phyloP scores from a whole-genome alignment of 148 eudicot species.

The Beta vulgaris region DNA sequence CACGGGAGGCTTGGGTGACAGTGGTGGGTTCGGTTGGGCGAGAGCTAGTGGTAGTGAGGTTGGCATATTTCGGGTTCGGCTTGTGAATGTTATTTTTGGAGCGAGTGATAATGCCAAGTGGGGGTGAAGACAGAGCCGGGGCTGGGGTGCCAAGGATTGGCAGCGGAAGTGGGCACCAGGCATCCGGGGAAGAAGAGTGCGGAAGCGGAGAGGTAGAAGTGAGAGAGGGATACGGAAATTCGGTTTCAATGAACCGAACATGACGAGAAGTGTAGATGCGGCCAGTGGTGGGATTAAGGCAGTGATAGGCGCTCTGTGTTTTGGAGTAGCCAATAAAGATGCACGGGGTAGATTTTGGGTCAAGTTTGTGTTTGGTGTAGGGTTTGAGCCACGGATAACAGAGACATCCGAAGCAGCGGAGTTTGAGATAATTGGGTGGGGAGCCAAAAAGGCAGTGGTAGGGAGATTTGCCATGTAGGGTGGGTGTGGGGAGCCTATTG shows the following conservation, averaged over 20 bases:
- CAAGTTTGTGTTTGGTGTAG: too few species aligned
- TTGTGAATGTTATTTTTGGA: neutral
- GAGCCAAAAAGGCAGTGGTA: neutral
- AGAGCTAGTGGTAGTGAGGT: neutral
- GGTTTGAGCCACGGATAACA: neutral
- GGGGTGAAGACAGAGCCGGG: neutral
- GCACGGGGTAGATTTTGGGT: too few species aligned
- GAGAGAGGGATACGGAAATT: neutral
- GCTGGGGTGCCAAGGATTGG: neutral
- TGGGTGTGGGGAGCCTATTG: neutral
- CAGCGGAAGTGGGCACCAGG: neutral
- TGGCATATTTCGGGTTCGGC: neutral
- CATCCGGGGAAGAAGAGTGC: neutral
- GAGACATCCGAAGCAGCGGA: neutral
- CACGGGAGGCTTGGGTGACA: neutral
- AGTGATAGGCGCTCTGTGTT: constrained; percentile 1
- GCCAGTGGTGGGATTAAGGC: neutral
- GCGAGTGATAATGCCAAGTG: neutral
- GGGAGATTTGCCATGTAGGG: neutral
- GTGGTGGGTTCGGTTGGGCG: neutral
- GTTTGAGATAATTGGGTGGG: neutral
- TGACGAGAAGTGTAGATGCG: neutral
- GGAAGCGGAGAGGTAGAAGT: neutral
- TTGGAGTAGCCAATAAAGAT: too few species aligned
- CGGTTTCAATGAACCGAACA: neutral